Evolutionary conservation across 2,329 filamentous ascomycete species (phyloP), one percentile per base, ranked within the genome.

Genomic region (Ophiostoma himal-ulmi): DNA sequence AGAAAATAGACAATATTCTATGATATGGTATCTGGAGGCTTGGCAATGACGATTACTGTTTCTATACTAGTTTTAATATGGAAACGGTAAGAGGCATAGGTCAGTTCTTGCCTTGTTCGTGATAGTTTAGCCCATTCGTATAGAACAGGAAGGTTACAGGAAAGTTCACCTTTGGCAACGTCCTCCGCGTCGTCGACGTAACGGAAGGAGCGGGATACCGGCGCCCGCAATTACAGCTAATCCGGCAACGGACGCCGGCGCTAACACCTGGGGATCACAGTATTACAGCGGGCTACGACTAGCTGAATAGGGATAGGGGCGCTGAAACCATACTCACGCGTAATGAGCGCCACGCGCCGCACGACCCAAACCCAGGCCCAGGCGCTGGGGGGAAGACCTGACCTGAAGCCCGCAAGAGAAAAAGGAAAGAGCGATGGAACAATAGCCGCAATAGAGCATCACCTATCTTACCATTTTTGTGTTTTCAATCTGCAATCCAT

Each of bases 181-280:
- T 41, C 37, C 37, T 48, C 39, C 39, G 14, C 22, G n/a, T 30
- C n/a, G 20, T 20, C n/a, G 14, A 20, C 41, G 22, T 68, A 44
- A 48, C 52, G 60, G 52, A 64, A 54, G 54, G 22, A 37, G 30
- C 68, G 57, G 41, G 17, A 39, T 44, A 26, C 36, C 70, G 70
- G 70, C 54, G 17, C 36, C 41, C 70, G 70, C 70, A 70, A 68
- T 71, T 71, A 69, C 70, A 68, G 39, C 70, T 69, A 71, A 68
- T 70, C 70, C 70, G 68, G 39, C 22, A 65, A 8, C 20, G 30
- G 37, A 41, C 26, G 26, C 22, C 37, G 48, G 37, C 67, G 62
- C 67, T 69, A 67, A 30, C 20, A 60, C 54, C 20, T 57, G 52
- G 22, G 10, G 52, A n/a, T 54, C 8, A 22, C 3, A 34, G 60